These are phyloP conservation scores for Melaleuca alternifolia DNA, from an alignment of 345 rosid species.

Conservation along the genomic window DNA sequence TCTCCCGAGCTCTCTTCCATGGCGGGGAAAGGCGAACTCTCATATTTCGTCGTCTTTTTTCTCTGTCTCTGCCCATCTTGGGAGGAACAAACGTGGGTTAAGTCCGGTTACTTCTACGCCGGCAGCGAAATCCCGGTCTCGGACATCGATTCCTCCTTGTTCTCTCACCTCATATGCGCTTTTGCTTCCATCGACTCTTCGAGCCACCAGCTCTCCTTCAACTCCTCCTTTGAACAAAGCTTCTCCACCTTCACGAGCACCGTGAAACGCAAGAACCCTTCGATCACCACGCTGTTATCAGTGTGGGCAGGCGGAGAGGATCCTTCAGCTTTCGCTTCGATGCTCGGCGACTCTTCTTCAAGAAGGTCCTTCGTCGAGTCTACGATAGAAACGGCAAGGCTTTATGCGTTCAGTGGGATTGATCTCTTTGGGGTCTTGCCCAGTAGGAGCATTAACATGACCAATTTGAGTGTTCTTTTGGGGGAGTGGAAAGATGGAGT, in stretches of 20 bases:
- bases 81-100: slow-evolving; percentile 13
- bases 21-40: background rate
- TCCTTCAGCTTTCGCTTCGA: background rate
- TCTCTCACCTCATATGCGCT: slow-evolving; percentile 21
- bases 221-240: slow-evolving; percentile 2
- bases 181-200: slow-evolving; percentile 14
- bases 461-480: background rate
- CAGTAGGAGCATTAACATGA: slow-evolving; percentile 1
- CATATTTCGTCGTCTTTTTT: background rate
- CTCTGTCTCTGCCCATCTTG: background rate
- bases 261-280: slow-evolving; percentile 17
- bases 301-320: slow-evolving; percentile 13
- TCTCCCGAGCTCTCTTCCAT: background rate
- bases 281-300: slow-evolving; percentile 13
- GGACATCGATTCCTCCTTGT: slow-evolving; percentile 12
- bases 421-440: slow-evolving; percentile 10
- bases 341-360: slow-evolving; percentile 2
- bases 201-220: slow-evolving; percentile 3
- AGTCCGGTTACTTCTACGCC: slow-evolving; percentile 16
- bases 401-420: slow-evolving; percentile 15
- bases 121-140: slow-evolving; percentile 1
- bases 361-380: slow-evolving; percentile 15
- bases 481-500: slow-evolving; percentile 15
- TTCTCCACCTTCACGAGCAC: slow-evolving; percentile 13
- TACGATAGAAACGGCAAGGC: slow-evolving; percentile 14